Evolutionary conservation across 108 stramenopile species (phyloP), one percentile per base, ranked within the genome.

Genomic region (Cyclotella kingstonii): DNA sequence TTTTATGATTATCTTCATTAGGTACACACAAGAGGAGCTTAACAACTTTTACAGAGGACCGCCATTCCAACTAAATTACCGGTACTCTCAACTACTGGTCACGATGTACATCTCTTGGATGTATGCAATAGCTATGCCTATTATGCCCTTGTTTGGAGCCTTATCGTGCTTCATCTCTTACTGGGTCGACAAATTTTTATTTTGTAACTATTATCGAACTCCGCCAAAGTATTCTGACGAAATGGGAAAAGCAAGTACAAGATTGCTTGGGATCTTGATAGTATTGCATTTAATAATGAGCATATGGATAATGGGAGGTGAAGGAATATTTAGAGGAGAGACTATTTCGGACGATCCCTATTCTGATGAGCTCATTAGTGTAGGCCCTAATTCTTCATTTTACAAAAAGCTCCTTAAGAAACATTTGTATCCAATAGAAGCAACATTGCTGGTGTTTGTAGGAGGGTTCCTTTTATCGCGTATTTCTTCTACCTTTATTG

Each of bases 151-250:
- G 28, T 62, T 92, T 44, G 88, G 84, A 18, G 69, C 65, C 19
- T 17, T 79, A 9, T 77, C 75, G 1, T 88, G 83, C 68, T 76
- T 61, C 36, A 49, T 89, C 10, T 79, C 62, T 19, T 92, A 81
- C 60, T 86, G 81, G 85, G 82, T 87, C 12, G 90, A 92, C 61
- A 90, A 90, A 59, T 84, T 73, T 42, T 76, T 92, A 25, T 92
- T 92, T 63, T 76, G 84, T 39, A 73, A 80, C 43, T 84, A 86
- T 41, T 90, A 92, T 59, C 56, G 80, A 17, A 88, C 76, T 2
- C 90, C 90, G 10, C 88, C 88, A 31, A 61, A 53, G 60, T 81
- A 81, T 47, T 74, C 72, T 28, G 77, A 78, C 52, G 58, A 40
- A 10, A 81, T 81, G 77, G 73, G 77, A 5, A 74, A 63, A 39